These are phyloP conservation scores for Lipomyces oligophaga DNA, from an alignment of 805 yeast species.

Conservation along the genomic window DNA sequence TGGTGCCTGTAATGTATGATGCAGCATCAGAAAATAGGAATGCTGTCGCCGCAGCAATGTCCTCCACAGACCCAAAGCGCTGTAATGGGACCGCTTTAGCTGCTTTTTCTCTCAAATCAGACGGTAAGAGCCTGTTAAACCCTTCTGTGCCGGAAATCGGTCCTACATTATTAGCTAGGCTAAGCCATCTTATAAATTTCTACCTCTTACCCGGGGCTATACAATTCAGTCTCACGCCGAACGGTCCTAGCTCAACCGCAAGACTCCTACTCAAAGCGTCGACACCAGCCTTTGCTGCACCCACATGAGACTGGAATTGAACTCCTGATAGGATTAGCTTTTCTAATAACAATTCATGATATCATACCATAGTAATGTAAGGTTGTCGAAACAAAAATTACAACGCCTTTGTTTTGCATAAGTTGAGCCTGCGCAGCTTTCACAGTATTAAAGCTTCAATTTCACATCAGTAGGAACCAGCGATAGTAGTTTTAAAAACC, in stretches of 20 bases:
- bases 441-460: conserved; percentile 56
- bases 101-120: conserved; percentile 43
- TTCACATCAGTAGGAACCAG: not conserved
- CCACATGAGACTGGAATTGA: conserved; percentile 84
- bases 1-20: conserved; percentile 68
- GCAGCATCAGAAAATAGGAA: conserved; percentile 83
- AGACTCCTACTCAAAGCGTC: conserved; percentile 81
- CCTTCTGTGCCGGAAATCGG: conserved; percentile 88
- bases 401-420: conserved; percentile 57
- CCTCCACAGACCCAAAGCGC: conserved; percentile 57
- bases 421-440: conserved; percentile 74
- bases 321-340: conserved; percentile 3
- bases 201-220: conserved; percentile 71
- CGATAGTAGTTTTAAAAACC: not conserved
- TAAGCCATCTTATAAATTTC: not conserved
- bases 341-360: not conserved
- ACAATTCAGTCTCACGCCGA: conserved; percentile 77
- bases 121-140: conserved; percentile 54
- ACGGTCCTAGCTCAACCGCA: conserved; percentile 88
- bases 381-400: conserved; percentile 80
- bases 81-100: conserved; percentile 51
- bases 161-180: too few species aligned
- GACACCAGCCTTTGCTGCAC: conserved; percentile 94
- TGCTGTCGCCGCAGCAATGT: conserved; percentile 85
- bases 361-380: conserved; percentile 71